A percentile compares a stretch with the other conserved stretches of the same genome.
Conservation (phyloP, 441 rosid species). For the Isatis lusitanica region DNA sequence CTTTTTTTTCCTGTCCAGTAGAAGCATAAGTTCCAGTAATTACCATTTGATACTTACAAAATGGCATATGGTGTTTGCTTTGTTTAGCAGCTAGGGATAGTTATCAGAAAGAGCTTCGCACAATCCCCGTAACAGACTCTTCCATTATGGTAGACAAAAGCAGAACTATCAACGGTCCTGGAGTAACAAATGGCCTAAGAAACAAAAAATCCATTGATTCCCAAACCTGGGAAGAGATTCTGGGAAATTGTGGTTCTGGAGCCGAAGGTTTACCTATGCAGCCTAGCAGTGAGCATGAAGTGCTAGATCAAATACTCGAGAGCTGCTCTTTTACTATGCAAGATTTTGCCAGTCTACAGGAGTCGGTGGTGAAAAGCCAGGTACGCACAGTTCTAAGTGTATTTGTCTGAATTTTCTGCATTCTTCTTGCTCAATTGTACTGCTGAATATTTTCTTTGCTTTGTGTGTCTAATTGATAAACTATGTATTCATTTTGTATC, state of each 20-base stretch:
- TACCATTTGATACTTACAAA: background rate
- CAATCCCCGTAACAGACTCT: constrained; percentile 41
- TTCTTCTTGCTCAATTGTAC: background rate
- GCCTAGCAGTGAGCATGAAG: constrained; percentile 50
- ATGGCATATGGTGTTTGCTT: background rate
- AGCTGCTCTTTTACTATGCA: constrained; percentile 41
- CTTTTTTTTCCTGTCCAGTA: background rate
- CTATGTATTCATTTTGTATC: background rate
- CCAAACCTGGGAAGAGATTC: constrained; percentile 63
- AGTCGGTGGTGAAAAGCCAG: constrained; percentile 54
- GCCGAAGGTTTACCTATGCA: constrained; percentile 45
- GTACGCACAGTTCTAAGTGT: constrained; percentile 34
- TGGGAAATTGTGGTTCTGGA: constrained; percentile 47
- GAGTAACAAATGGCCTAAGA: constrained; percentile 44
- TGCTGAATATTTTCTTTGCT: background rate
- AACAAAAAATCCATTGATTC: constrained; percentile 53
- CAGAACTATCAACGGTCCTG: constrained; percentile 41
- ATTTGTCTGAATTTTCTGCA: background rate
- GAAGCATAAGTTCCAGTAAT: background rate
- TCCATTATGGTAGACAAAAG: constrained; percentile 44
- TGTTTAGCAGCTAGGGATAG: constrained; percentile 42
- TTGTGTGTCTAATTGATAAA: background rate
- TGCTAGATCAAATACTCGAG: constrained; percentile 45
- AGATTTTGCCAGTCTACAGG: constrained; percentile 50
- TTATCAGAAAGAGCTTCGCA: constrained; percentile 49